Evolutionary conservation across 2,329 filamentous ascomycete genomes (phyloP).

Genomic region (Aspergillus brasiliensis): DNA sequence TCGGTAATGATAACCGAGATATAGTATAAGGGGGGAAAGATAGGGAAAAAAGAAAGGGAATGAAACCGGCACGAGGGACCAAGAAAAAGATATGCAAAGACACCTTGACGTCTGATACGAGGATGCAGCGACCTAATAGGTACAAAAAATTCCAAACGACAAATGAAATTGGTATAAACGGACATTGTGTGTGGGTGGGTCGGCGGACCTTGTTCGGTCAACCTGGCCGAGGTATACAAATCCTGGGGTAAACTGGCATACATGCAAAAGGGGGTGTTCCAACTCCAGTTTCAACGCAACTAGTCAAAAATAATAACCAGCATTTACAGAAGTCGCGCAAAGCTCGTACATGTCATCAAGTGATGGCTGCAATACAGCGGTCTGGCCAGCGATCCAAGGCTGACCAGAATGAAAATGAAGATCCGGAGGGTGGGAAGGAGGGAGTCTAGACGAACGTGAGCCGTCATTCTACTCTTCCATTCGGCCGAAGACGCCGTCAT

Average conservation of each 20-base stretch:
- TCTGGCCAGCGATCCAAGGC: slow-evolving; percentile 1
- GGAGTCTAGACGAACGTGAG: neutral
- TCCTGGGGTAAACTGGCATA: slow-evolving; percentile 21
- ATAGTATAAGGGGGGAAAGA: neutral
- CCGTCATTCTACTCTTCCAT: slow-evolving; percentile 77
- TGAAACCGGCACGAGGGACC: neutral
- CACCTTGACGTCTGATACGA: neutral
- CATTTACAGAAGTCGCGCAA: slow-evolving; percentile 36
- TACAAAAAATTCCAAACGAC: slow-evolving; percentile 6
- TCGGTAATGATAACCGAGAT: neutral
- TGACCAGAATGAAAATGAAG: neutral
- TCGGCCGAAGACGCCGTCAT: slow-evolving; percentile 90
- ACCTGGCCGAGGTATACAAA: slow-evolving; percentile 4
- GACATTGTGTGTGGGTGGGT: neutral
- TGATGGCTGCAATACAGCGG: slow-evolving; percentile 21
- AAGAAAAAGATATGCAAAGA: neutral
- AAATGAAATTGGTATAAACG: slow-evolving; percentile 9
- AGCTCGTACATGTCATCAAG: slow-evolving; percentile 43
- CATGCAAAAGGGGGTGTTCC: slow-evolving; percentile 27
- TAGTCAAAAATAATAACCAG: slow-evolving; percentile 27
- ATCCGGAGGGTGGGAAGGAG: slow-evolving; percentile 1
- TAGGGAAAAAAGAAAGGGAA: neutral
- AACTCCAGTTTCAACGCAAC: slow-evolving; percentile 22
- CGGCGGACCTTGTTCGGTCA: neutral
- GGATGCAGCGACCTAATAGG: slow-evolving; percentile 1